phyloP scores from a whole-genome alignment of 371 early-diverging fungal species.

The Haplosporangium sp. region DNA sequence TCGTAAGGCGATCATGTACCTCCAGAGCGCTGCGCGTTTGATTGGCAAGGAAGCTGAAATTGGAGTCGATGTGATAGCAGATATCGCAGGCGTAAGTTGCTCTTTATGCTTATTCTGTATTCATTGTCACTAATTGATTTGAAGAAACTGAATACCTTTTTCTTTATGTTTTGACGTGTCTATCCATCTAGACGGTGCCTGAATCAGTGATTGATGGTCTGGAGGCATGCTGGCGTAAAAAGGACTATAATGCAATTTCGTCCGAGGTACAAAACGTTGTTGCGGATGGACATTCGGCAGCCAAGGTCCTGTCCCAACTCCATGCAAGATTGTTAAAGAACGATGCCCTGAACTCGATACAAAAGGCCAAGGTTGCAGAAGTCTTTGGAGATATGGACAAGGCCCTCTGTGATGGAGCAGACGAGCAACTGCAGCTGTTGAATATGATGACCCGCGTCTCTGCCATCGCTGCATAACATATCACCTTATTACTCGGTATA shows the following conservation, averaged over 20 bases:
- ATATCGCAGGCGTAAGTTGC: constrained; percentile 82
- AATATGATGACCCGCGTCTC: constrained; percentile 72
- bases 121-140: no score
- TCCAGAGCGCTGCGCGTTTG: constrained; percentile 87
- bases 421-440: constrained; percentile 87
- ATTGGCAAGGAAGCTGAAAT: constrained; percentile 61
- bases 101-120: no score
- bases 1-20: constrained; percentile 90
- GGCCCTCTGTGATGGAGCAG: constrained; percentile 85
- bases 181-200: constrained; percentile 66
- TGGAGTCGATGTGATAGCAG: constrained; percentile 69
- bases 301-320: constrained; percentile 79
- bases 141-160: neutral
- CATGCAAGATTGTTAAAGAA: constrained; percentile 72
- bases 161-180: neutral
- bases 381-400: constrained; percentile 76
- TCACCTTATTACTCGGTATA: constrained; percentile 30
- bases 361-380: constrained; percentile 76
- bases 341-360: constrained; percentile 67
- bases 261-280: constrained; percentile 64
- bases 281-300: constrained; percentile 80
- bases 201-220: constrained; percentile 66
- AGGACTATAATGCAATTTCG: constrained; percentile 59
- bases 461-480: constrained; percentile 48
- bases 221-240: constrained; percentile 61